Percentiles rank a stretch among this genome's conserved stretches.
Conservation (phyloP, 495 filamentous ascomycete genomes). For the Penicillium steckii region DNA sequence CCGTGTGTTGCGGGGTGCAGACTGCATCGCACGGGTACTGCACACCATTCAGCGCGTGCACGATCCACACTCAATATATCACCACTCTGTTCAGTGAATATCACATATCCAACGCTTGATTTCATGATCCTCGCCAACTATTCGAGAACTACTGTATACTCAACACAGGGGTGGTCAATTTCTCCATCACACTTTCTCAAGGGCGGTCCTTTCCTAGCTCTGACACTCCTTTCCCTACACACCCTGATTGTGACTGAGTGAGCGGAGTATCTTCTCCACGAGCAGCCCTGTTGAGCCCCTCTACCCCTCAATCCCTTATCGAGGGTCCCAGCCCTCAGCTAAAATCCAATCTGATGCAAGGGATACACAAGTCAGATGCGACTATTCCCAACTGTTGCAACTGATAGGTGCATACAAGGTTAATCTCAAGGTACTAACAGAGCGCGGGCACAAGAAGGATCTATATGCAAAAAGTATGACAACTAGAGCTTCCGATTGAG, state of each 20-base stretch:
- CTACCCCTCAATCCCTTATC: not conserved
- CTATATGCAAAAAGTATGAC: not conserved
- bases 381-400: constrained; percentile 1
- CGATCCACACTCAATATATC: not conserved
- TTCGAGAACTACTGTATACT: not conserved
- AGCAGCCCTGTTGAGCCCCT: not conserved
- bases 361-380: constrained; percentile 11
- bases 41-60: not conserved
- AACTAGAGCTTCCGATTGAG: not conserved
- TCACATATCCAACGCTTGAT: not conserved
- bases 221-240: not conserved
- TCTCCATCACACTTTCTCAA: not conserved
- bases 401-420: constrained; percentile 13
- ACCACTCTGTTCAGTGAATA: not conserved
- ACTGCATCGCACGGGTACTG: not conserved
- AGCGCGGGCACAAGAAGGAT: constrained; percentile 8
- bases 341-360: constrained; percentile 24
- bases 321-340: not conserved
- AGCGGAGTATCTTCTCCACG: too few species aligned
- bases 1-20: constrained; percentile 15
- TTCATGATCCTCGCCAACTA: not conserved
- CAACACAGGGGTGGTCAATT: not conserved
- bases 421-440: not conserved
- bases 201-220: not conserved
- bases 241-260: too few species aligned